A percentile compares a stretch with the other conserved stretches of the same genome.
Conservation (phyloP, 2,329 filamentous ascomycete genomes). For the Colletotrichum aenigma region DNA sequence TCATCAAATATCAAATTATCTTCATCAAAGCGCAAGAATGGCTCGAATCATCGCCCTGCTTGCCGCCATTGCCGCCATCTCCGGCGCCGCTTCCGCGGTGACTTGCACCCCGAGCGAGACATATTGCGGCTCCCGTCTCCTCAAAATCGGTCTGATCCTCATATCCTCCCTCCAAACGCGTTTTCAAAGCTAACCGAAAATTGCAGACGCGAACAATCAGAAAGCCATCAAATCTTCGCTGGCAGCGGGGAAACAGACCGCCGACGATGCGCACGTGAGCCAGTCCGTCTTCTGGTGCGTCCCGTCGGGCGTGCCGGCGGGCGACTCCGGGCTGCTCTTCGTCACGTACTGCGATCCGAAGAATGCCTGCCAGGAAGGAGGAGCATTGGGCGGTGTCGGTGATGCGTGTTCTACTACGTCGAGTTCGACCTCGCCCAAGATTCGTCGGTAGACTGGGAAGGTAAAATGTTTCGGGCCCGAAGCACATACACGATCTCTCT, state of each 20-base stretch:
- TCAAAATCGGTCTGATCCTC: not conserved
- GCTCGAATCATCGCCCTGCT: not conserved
- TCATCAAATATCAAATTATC: not conserved
- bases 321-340: not conserved
- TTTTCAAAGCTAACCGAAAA: not conserved
- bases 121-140: slow-evolving; percentile 11
- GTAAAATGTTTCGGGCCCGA: not conserved
- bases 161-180: not conserved
- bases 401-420: not conserved
- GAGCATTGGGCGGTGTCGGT: not conserved
- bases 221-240: not conserved
- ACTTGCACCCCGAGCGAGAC: not conserved
- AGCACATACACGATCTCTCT: not conserved
- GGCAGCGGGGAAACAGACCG: not conserved
- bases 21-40: not conserved
- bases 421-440: not conserved
- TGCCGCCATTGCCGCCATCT: not conserved
- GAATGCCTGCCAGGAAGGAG: slow-evolving; percentile 1
- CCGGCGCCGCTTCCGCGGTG: not conserved
- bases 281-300: slow-evolving; percentile 17
- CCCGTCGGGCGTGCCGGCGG: not conserved
- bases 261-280: not conserved
- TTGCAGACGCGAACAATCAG: not conserved
- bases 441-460: not conserved
- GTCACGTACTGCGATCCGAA: slow-evolving; percentile 7